These are phyloP conservation scores for Geoglossum cookeanum DNA, from an alignment of 2,329 filamentous ascomycete species.

Conservation along the genomic window DNA sequence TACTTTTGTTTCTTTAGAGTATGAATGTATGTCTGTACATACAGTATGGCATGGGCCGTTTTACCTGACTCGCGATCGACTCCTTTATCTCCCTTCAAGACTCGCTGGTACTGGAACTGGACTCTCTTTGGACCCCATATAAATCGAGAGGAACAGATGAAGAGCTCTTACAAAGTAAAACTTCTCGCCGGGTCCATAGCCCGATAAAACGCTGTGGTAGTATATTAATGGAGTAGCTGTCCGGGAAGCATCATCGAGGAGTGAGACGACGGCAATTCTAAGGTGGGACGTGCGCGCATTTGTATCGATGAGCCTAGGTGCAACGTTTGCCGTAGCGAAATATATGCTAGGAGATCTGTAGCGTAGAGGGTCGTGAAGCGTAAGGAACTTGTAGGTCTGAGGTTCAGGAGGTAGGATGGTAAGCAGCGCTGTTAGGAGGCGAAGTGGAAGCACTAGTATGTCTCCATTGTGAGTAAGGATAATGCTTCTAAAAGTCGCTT, in stretches of 20 bases:
- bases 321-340: neutral
- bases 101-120: neutral
- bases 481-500: neutral
- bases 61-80: neutral
- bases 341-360: neutral
- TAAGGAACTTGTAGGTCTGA: neutral
- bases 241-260: too few species aligned
- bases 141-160: neutral
- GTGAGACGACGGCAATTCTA: too few species aligned
- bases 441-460: neutral
- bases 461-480: neutral
- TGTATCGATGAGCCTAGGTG: too few species aligned
- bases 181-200: neutral
- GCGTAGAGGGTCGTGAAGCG: neutral
- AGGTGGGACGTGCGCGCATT: too few species aligned
- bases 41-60: too few species aligned
- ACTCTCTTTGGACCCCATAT: neutral
- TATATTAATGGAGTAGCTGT: too few species aligned
- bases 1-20: too few species aligned
- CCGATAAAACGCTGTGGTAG: too few species aligned
- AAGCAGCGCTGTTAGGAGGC: neutral
- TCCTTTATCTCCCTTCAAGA: neutral
- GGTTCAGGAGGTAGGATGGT: neutral
- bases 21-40: too few species aligned
- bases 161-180: neutral